These are phyloP conservation scores for Phytophthora crassamura DNA, from an alignment of 352 stramenopile species.

Conservation along the genomic window DNA sequence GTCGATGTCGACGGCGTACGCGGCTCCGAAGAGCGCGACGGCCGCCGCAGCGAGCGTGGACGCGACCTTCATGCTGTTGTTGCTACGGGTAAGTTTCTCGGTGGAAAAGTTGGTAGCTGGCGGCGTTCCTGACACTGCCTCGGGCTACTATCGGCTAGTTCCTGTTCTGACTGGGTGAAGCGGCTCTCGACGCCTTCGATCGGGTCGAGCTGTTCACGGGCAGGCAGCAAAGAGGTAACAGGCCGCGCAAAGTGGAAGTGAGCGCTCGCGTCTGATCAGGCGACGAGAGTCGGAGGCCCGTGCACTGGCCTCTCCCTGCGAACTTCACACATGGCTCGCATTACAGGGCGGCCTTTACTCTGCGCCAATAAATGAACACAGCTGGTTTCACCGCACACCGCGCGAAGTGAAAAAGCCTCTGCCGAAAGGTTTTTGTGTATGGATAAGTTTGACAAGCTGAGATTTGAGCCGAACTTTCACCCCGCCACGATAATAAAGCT, in stretches of 20 bases:
- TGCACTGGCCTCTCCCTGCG: slow-evolving; percentile 23
- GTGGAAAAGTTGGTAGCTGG: slow-evolving; percentile 32
- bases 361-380: slow-evolving; percentile 33
- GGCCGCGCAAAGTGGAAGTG: slow-evolving; percentile 39
- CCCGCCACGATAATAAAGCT: background rate
- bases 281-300: slow-evolving; percentile 32
- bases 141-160: background rate
- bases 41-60: slow-evolving; percentile 13
- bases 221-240: slow-evolving; percentile 27
- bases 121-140: slow-evolving; percentile 15
- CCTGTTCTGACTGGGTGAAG: slow-evolving; percentile 2
- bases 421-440: slow-evolving; percentile 7
- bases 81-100: slow-evolving; percentile 27
- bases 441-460: background rate
- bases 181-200: slow-evolving; percentile 17
- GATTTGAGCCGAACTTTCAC: slow-evolving; percentile 14
- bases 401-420: slow-evolving; percentile 1
- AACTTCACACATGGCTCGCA: background rate
- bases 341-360: slow-evolving; percentile 23
- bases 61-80: slow-evolving; percentile 35
- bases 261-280: slow-evolving; percentile 26
- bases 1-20: slow-evolving; percentile 54
- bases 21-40: slow-evolving; percentile 19
- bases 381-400: slow-evolving; percentile 34
- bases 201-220: slow-evolving; percentile 20